Conservation (phyloP, 2,329 filamentous ascomycete species). For the Alternaria gansuensis region DNA sequence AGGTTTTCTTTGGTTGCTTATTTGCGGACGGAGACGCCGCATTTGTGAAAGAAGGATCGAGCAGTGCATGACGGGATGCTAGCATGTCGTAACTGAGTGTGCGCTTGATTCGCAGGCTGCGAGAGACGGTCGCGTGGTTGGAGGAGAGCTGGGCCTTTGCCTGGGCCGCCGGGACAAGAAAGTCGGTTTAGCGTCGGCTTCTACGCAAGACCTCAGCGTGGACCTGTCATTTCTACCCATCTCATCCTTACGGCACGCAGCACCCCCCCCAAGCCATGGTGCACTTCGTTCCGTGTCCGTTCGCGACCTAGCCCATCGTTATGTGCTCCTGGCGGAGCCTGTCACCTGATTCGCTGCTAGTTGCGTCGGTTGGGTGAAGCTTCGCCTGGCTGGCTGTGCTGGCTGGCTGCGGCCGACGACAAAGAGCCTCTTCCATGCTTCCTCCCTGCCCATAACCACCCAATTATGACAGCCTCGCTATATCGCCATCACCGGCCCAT, state of each 20-base stretch:
- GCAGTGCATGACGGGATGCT: constrained; percentile 28
- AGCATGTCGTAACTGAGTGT: not conserved
- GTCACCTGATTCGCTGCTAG: constrained; percentile 33
- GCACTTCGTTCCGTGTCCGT: constrained; percentile 35
- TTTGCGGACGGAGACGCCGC: constrained; percentile 27
- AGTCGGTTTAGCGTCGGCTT: constrained; percentile 27
- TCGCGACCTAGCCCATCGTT: constrained; percentile 39
- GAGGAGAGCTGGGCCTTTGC: constrained; percentile 8
- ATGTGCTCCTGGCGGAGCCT: constrained; percentile 32
- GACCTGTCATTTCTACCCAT: constrained; percentile 31
- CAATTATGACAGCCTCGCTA: constrained; percentile 47
- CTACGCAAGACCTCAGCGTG: constrained; percentile 29
- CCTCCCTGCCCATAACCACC: constrained; percentile 43
- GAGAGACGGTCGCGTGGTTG: constrained; percentile 12
- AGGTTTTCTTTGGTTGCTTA: constrained; percentile 15
- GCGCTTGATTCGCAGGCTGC: constrained; percentile 28
- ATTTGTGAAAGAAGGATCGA: constrained; percentile 20
- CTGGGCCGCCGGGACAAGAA: constrained; percentile 4
- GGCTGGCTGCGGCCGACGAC: constrained; percentile 24
- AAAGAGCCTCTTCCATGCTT: constrained; percentile 36
- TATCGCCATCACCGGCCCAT: constrained; percentile 42
- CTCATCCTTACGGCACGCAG: constrained; percentile 34
- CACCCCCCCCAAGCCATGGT: constrained; percentile 31
- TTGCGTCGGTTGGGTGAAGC: constrained; percentile 30
- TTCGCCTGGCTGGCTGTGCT: constrained; percentile 33